Conservation (phyloP, 768 basidiomycete species). For the Leccinum variicolor region DNA sequence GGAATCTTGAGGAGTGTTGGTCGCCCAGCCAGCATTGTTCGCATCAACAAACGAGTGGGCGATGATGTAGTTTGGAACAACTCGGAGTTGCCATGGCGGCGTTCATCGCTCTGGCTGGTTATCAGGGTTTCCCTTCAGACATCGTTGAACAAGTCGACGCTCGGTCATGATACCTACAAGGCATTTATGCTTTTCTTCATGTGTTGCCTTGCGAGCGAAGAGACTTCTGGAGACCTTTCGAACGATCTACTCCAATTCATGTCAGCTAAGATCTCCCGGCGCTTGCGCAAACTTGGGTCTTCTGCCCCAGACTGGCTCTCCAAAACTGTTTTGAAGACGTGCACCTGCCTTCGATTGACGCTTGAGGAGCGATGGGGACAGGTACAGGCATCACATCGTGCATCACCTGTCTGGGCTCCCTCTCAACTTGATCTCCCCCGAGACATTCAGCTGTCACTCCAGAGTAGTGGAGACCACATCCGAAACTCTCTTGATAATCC, state of each 20-base stretch:
- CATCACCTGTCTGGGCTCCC: slow-evolving; percentile 30
- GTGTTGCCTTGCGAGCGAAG: slow-evolving; percentile 5
- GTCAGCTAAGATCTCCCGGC: background rate
- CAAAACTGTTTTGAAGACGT: background rate
- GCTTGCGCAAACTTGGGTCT: background rate
- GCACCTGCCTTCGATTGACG: background rate
- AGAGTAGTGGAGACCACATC: slow-evolving; percentile 28
- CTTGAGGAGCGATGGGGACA: background rate
- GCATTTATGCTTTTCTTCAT: slow-evolving; percentile 29
- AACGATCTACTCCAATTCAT: background rate
- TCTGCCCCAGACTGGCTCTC: background rate
- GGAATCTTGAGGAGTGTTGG: slow-evolving; percentile 41
- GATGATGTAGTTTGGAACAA: slow-evolving; percentile 23
- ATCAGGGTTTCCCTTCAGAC: slow-evolving; percentile 43
- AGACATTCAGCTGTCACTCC: slow-evolving; percentile 35
- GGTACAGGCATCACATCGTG: background rate
- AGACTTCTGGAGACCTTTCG: background rate
- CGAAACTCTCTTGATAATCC: slow-evolving; percentile 8
- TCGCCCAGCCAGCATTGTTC: slow-evolving; percentile 10
- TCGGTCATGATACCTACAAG: slow-evolving; percentile 25
- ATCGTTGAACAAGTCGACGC: slow-evolving; percentile 19
- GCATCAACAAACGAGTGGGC: slow-evolving; percentile 40
- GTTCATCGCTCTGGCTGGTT: slow-evolving; percentile 47
- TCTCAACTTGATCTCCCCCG: slow-evolving; percentile 19
- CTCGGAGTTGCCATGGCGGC: slow-evolving; percentile 41